Evolutionary conservation across 2,329 filamentous ascomycete species (phyloP).

Genomic region (Cordyceps fumosorosea): DNA sequence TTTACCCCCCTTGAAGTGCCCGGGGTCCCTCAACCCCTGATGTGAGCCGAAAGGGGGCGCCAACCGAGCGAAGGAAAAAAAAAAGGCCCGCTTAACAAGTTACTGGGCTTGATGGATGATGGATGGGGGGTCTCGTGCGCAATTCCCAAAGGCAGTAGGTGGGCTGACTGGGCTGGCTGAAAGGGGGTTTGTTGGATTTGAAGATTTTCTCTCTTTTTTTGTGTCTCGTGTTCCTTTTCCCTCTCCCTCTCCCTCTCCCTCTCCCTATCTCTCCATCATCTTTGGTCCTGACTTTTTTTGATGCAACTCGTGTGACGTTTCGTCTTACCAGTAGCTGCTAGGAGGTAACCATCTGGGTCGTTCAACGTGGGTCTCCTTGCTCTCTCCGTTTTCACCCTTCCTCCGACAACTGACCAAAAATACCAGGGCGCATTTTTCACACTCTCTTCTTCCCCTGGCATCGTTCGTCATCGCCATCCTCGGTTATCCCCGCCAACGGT

Average conservation of each 20-base stretch:
- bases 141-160: constrained; percentile 4
- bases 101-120: not conserved
- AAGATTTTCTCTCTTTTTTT: not conserved
- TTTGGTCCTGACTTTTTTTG: no score
- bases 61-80: not conserved
- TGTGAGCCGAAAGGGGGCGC: not conserved
- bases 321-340: no score
- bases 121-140: constrained; percentile 1
- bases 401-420: not conserved
- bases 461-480: not conserved
- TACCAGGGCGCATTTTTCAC: not conserved
- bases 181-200: not conserved
- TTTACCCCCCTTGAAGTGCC: no score
- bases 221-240: no score
- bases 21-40: not conserved
- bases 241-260: no score
- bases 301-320: no score
- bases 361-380: no score
- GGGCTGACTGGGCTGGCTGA: not conserved
- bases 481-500: not conserved
- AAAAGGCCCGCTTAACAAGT: not conserved
- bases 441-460: not conserved
- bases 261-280: no score
- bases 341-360: no score
- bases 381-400: not conserved